Conservation (phyloP, 192 early-diverging fungal species). For the Backusella tarrabulga region DNA sequence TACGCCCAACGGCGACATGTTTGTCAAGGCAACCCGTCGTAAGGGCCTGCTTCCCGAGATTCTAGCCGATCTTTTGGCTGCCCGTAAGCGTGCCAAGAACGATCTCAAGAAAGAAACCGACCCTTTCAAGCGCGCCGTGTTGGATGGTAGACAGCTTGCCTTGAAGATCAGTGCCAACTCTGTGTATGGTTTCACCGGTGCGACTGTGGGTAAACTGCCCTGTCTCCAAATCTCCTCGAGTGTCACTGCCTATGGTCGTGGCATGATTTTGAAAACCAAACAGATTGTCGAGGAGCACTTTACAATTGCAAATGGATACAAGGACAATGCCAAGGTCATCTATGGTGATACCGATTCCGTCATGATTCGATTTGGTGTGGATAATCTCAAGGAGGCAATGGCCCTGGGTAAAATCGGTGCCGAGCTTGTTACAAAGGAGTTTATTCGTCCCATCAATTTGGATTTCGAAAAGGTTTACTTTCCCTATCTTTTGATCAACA, state of each 20-base stretch:
- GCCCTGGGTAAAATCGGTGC: conserved; percentile 84
- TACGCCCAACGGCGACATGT: conserved; percentile 91
- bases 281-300: conserved; percentile 79
- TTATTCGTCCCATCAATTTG: conserved; percentile 93
- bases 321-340: conserved; percentile 87
- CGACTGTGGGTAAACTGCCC: conserved; percentile 87
- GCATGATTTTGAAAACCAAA: conserved; percentile 94
- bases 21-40: conserved; percentile 71
- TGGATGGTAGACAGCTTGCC: conserved; percentile 96
- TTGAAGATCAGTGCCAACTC: conserved; percentile 93
- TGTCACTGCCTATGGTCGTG: conserved; percentile 91
- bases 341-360: conserved; percentile 99
- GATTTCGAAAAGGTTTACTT: conserved; percentile 99
- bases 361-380: conserved; percentile 96
- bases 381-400: conserved; percentile 83
- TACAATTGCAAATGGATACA: conserved; percentile 84
- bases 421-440: conserved; percentile 78
- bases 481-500: conserved; percentile 96
- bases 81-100: conserved; percentile 89
- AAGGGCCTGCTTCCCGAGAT: conserved; percentile 89
- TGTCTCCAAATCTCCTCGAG: conserved; percentile 92
- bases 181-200: conserved; percentile 97
- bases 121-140: conserved; percentile 89
- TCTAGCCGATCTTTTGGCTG: conserved; percentile 83
- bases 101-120: conserved; percentile 97